A percentile compares a stretch with the other conserved stretches of the same genome.
phyloP scores from a whole-genome alignment of 2,329 filamentous ascomycete genomes.

The Aspergillus alliaceus region DNA sequence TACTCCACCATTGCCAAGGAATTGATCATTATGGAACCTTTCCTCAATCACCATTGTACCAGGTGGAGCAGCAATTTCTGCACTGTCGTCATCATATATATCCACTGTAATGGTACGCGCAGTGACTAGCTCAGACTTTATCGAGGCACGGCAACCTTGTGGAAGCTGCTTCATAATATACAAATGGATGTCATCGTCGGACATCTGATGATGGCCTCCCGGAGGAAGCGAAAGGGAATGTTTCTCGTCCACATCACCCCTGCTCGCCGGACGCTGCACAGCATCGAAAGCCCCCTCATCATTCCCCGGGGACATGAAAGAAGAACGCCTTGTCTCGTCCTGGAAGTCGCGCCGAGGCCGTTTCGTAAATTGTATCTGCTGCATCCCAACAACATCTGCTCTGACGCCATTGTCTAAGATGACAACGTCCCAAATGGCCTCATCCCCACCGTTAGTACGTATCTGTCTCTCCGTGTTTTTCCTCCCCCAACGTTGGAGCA shows the following conservation, averaged over 20 bases:
- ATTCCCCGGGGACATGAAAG: slow-evolving; percentile 41
- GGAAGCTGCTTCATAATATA: slow-evolving; percentile 50
- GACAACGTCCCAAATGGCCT: slow-evolving; percentile 49
- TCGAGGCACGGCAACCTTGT: slow-evolving; percentile 42
- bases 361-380: slow-evolving; percentile 31
- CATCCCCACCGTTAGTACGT: slow-evolving; percentile 43
- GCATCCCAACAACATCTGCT: slow-evolving; percentile 48
- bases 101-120: slow-evolving; percentile 50
- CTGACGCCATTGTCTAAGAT: slow-evolving; percentile 48
- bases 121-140: slow-evolving; percentile 44
- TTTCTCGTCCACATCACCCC: slow-evolving; percentile 22
- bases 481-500: slow-evolving; percentile 48
- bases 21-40: slow-evolving; percentile 51
- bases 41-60: slow-evolving; percentile 49
- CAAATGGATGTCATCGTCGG: slow-evolving; percentile 47
- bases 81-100: slow-evolving; percentile 43
- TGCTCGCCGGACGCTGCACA: slow-evolving; percentile 34
- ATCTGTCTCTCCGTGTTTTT: slow-evolving; percentile 44
- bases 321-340: slow-evolving; percentile 53
- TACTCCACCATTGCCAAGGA: slow-evolving; percentile 33
- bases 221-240: slow-evolving; percentile 33
- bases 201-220: slow-evolving; percentile 39
- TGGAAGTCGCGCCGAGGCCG: slow-evolving; percentile 47
- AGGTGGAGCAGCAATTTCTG: slow-evolving; percentile 45
- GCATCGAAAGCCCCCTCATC: slow-evolving; percentile 41